These are phyloP conservation scores for Amanita subjunquillea DNA, from an alignment of 768 basidiomycete species.

Conservation along the genomic window DNA sequence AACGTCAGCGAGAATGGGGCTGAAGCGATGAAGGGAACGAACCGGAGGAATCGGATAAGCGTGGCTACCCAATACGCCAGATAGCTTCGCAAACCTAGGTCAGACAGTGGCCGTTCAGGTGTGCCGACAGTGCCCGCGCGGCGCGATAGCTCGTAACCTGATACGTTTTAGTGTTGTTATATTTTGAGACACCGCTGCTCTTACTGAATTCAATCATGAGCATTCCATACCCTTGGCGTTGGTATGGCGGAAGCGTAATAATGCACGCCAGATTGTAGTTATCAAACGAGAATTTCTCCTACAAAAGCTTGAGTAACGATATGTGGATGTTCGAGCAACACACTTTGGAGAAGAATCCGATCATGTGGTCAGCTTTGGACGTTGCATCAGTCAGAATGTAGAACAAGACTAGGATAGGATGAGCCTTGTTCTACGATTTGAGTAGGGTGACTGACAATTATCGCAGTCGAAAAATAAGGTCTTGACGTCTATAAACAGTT, in stretches of 20 bases:
- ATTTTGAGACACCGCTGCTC: conserved; percentile 16
- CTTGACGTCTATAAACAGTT: conserved; percentile 98
- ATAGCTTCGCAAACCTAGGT: conserved; percentile 86
- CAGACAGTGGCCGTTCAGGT: conserved; percentile 91
- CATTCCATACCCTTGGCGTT: conserved; percentile 84
- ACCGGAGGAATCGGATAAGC: conserved; percentile 79
- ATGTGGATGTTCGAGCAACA: not conserved
- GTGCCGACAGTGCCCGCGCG: conserved; percentile 74
- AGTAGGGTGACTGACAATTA: conserved; percentile 47
- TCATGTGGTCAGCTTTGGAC: conserved; percentile 68
- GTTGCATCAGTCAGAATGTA: conserved; percentile 86
- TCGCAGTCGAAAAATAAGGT: conserved; percentile 88
- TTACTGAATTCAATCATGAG: conserved; percentile 97
- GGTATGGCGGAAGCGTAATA: conserved; percentile 88
- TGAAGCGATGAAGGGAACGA: conserved; percentile 8
- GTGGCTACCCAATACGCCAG: conserved; percentile 81
- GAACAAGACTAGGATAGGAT: conserved; percentile 55
- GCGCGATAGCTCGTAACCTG: conserved; percentile 90
- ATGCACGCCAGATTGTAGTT: conserved; percentile 98
- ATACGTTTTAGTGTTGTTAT: not conserved
- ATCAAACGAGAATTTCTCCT: conserved; percentile 96
- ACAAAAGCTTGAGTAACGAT: not conserved
- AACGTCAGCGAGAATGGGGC: not conserved
- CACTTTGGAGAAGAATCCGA: conserved; percentile 65
- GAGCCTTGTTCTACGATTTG: conserved; percentile 1